phyloP scores from a whole-genome alignment of 805 yeast species.

The Yarrowia porcina region DNA sequence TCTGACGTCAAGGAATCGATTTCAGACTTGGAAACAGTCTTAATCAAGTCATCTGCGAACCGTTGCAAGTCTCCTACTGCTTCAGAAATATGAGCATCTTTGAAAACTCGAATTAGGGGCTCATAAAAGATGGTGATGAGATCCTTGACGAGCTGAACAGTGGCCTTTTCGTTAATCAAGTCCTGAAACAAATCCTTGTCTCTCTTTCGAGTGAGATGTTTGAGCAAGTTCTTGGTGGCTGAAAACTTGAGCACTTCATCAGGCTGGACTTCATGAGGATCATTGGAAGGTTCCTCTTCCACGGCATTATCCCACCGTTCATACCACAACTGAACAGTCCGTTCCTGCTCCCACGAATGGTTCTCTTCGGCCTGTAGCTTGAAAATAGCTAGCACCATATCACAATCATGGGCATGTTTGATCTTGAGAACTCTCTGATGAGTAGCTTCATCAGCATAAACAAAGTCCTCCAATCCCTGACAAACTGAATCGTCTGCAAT shows the following conservation, averaged over 20 bases:
- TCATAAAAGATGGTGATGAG: slow-evolving; percentile 69
- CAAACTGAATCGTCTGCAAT: slow-evolving; percentile 32
- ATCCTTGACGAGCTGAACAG: slow-evolving; percentile 71
- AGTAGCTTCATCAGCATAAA: slow-evolving; percentile 32
- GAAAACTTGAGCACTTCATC: slow-evolving; percentile 25
- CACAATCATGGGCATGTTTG: neutral
- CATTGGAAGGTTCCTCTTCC: slow-evolving; percentile 30
- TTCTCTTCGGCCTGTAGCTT: slow-evolving; percentile 10
- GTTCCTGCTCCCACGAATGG: slow-evolving; percentile 8
- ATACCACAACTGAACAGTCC: slow-evolving; percentile 35
- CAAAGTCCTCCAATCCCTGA: slow-evolving; percentile 30
- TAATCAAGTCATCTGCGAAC: slow-evolving; percentile 65
- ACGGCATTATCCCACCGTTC: slow-evolving; percentile 40
- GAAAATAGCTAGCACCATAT: slow-evolving; percentile 16
- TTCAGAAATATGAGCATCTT: slow-evolving; percentile 60
- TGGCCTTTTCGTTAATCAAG: slow-evolving; percentile 80
- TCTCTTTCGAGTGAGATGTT: slow-evolving; percentile 58
- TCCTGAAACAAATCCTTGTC: slow-evolving; percentile 75
- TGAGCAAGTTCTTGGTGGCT: slow-evolving; percentile 52
- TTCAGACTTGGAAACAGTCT: slow-evolving; percentile 50
- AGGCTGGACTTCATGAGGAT: slow-evolving; percentile 28
- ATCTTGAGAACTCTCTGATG: slow-evolving; percentile 33
- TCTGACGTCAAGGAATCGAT: slow-evolving; percentile 51
- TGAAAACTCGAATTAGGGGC: slow-evolving; percentile 67
- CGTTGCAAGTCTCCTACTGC: slow-evolving; percentile 61